Evolutionary conservation across 352 stramenopile genomes (phyloP).

Genomic region (Phytopythium oedochilum): DNA sequence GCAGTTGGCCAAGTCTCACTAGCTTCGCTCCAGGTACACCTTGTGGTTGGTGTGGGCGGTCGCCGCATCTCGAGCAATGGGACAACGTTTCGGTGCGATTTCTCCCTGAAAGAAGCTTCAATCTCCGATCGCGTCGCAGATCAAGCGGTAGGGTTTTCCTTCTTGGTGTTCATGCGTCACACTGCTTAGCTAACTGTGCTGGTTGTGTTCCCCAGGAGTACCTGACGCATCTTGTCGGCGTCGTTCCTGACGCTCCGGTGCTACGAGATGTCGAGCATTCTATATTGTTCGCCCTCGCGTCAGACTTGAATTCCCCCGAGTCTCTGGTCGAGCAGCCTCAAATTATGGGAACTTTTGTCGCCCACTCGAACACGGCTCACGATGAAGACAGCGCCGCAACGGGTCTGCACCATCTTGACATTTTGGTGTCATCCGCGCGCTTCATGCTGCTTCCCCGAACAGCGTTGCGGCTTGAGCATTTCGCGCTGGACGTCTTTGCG

Average conservation of each 20-base stretch:
- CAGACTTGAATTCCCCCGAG: background rate
- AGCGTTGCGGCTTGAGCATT: slow-evolving; percentile 51
- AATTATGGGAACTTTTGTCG: background rate
- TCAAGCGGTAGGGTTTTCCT: slow-evolving; percentile 23
- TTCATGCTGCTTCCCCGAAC: slow-evolving; percentile 48
- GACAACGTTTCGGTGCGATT: slow-evolving; percentile 26
- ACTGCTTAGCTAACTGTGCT: slow-evolving; percentile 8
- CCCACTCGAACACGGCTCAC: background rate
- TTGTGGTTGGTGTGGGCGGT: background rate
- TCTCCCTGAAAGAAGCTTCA: slow-evolving; percentile 34
- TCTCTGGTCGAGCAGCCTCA: slow-evolving; percentile 3
- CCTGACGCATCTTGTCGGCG: slow-evolving; percentile 31
- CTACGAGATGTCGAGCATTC: slow-evolving; percentile 4
- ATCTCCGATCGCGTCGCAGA: slow-evolving; percentile 47
- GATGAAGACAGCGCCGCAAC: background rate
- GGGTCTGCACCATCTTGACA: slow-evolving; percentile 10
- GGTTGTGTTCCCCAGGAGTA: slow-evolving; percentile 21
- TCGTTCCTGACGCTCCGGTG: slow-evolving; percentile 16
- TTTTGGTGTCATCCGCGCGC: slow-evolving; percentile 37
- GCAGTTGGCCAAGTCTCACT: slow-evolving; percentile 3
- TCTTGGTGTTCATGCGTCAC: slow-evolving; percentile 1
- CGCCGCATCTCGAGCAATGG: background rate
- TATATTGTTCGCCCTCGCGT: background rate
- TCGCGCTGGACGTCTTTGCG: slow-evolving; percentile 43
- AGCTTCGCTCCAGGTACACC: background rate